These are phyloP conservation scores for Coemansia reversa DNA, from an alignment of 192 early-diverging fungal species.

Conservation along the genomic window DNA sequence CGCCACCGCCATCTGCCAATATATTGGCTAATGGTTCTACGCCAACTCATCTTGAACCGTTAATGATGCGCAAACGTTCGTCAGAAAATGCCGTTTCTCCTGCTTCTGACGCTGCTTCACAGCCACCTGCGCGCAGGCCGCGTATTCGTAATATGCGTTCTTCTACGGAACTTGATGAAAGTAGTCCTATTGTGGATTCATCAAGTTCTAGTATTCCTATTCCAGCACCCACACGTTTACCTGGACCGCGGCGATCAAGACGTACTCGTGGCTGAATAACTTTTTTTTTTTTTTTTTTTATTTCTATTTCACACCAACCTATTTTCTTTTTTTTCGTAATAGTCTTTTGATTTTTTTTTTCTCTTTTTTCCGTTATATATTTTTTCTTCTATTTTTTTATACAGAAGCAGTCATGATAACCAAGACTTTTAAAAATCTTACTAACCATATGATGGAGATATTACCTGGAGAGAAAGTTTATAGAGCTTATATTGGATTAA, in stretches of 20 bases:
- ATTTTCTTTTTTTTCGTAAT: conserved; percentile 3
- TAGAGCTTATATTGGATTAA: conserved; percentile 24
- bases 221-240: conserved; percentile 16
- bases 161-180: not conserved
- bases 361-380: not conserved
- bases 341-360: not conserved
- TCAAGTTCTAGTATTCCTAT: conserved; percentile 6
- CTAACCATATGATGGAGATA: not conserved
- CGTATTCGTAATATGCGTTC: conserved; percentile 9
- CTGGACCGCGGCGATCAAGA: conserved; percentile 23
- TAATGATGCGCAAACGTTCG: conserved; percentile 29
- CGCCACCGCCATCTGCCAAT: too few species aligned
- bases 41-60: not conserved
- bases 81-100: conserved; percentile 23
- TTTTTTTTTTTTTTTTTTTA: not conserved
- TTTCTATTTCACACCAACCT: not conserved
- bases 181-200: not conserved
- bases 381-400: not conserved
- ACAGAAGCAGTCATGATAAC: not conserved
- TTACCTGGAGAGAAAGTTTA: conserved; percentile 15
- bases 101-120: not conserved
- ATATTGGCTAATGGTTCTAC: too few species aligned
- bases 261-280: conserved; percentile 26
- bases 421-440: too few species aligned
- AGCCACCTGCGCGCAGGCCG: conserved; percentile 19